Evolutionary conservation across 768 basidiomycete genomes (phyloP), one percentile per base, ranked within the genome.

Genomic region (Lanmaoa rubissima): DNA sequence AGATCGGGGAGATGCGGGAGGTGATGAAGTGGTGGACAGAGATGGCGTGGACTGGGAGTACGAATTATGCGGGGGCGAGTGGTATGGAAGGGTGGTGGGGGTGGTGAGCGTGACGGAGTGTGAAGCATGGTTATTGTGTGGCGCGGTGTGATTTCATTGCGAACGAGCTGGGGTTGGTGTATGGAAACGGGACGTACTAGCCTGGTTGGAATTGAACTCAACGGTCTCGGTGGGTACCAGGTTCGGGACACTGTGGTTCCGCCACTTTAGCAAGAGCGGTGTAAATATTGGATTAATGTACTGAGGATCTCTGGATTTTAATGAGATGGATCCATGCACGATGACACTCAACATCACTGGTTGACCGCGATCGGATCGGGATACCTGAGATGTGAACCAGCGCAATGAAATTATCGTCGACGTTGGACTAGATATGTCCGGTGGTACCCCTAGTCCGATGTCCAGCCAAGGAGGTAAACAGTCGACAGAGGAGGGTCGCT

Each of bases 1-100:
- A 58, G 14, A 38, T 58, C 9, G 28, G 12, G 19, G 34, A 51
- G 19, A 63, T 48, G 32, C 41, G 43, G 13, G 55, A 59, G 6
- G 48, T 54, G 28, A 55, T 55, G 31, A 57, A 57, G 31, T 55
- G 45, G 14, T 60, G 57, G 45, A 50, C 55, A 8, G 54, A 54
- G 41, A 48, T 66, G 43, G 61, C 53, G 11, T 57, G 67, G 67
- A 54, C 44, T 7, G 59, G 63, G 40, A 62, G 48, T 17, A 61
- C 53, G 7, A 58, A 65, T 53, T 63, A 66, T 31, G 39, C 14
- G 14, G 63, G 57, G 31, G 8, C 9, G 43, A 24, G 51, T 62
- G 17, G 32, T 53, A 19, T 65, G 65, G 65, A 38, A 55, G 35
- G 43, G 51, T 59, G 6, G 58, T 58, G 35, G 21, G 10, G 11